Conservation (phyloP, 768 basidiomycete species). For the Tricholoma terreum region DNA sequence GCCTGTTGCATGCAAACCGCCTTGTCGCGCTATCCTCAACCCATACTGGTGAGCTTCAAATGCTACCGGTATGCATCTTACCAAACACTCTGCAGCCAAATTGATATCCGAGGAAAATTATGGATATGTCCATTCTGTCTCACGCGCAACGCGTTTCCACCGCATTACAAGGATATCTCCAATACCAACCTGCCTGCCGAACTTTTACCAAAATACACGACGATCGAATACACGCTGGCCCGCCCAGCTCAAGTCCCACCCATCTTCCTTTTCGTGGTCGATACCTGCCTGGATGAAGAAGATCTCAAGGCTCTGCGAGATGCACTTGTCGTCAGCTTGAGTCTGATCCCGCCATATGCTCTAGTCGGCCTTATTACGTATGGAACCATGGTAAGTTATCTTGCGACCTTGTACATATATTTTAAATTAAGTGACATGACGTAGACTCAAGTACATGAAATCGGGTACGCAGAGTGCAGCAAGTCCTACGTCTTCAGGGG, state of each 20-base stretch:
- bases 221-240: constrained; percentile 98
- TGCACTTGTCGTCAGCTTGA: constrained; percentile 91
- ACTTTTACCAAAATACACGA: constrained; percentile 96
- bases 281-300: constrained; percentile 94
- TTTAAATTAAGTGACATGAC: not conserved
- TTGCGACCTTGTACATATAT: not conserved
- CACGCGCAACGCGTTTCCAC: constrained; percentile 93
- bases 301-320: constrained; percentile 95
- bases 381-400: constrained; percentile 86
- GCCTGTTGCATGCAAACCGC: constrained; percentile 97
- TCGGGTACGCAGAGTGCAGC: constrained; percentile 92
- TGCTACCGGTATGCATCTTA: constrained; percentile 3
- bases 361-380: constrained; percentile 95
- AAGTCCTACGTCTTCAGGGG: constrained; percentile 99
- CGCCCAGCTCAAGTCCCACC: constrained; percentile 91
- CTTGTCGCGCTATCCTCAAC: constrained; percentile 96
- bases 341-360: constrained; percentile 89
- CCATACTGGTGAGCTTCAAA: constrained; percentile 77
- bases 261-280: constrained; percentile 95
- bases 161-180: constrained; percentile 98
- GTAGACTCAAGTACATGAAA: constrained; percentile 98
- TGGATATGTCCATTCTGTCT: constrained; percentile 99
- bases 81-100: constrained; percentile 62
- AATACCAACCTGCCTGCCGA: constrained; percentile 96
- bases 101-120: constrained; percentile 96